Conservation (phyloP, 2,329 filamentous ascomycete species). For the Knoxdaviesia capensis region DNA sequence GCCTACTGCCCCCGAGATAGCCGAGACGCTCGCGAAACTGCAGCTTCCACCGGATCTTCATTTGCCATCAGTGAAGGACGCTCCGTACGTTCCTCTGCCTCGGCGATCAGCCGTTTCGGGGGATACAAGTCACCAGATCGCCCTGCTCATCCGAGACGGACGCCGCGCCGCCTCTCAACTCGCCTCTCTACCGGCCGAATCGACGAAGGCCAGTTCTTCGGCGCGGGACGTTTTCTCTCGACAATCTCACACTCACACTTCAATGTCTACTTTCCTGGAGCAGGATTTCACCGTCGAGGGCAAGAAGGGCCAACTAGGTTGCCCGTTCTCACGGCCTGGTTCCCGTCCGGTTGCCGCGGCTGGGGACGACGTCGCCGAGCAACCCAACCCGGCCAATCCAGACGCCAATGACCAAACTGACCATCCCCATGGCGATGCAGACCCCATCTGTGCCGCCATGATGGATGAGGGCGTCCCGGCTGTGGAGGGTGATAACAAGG, state of each 20-base stretch:
- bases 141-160: constrained; percentile 43
- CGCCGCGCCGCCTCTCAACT: constrained; percentile 35
- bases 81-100: constrained; percentile 31
- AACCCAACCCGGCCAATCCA: constrained; percentile 14
- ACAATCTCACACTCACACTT: constrained; percentile 12
- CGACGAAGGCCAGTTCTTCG: constrained; percentile 23
- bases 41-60: constrained; percentile 37
- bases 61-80: constrained; percentile 25
- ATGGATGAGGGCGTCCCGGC: constrained; percentile 31
- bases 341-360: too few species aligned
- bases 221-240: background rate
- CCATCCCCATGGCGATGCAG: constrained; percentile 12
- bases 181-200: constrained; percentile 21
- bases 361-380: too few species aligned
- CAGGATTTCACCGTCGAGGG: constrained; percentile 81
- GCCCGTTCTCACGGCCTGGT: constrained; percentile 43
- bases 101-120: constrained; percentile 18
- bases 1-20: constrained; percentile 42
- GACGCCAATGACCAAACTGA: constrained; percentile 10
- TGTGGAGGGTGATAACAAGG: too few species aligned
- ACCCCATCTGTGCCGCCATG: constrained; percentile 46
- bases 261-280: constrained; percentile 50
- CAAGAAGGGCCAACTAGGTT: constrained; percentile 58
- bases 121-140: constrained; percentile 35
- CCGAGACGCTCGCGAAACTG: constrained; percentile 44